Base-by-base conservation (phyloP, 2,329 filamentous ascomycete species). In the Penicillium sp. region DNA sequence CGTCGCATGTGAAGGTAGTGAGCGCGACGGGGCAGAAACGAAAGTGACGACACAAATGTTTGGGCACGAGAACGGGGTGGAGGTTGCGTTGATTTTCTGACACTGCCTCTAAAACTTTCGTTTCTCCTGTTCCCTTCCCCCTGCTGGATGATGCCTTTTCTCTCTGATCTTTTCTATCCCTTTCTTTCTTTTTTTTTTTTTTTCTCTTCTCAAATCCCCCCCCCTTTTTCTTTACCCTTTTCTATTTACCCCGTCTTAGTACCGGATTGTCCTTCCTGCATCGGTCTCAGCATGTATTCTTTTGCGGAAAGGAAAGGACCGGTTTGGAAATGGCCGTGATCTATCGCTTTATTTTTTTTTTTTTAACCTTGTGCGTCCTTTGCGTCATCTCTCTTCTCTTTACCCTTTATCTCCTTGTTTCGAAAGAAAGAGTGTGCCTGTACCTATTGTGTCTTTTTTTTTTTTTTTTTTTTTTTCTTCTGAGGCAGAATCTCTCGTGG, bases 261-360 rank as follows among this genome's bases (percentile, higher is more conserved):
- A 62, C 63, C 61, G 49, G 65, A 68, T 71, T 71, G 66, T 69
- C 66, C 73, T 29, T 49, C 47, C 66, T 43, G 48, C 59, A 59
- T 62, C 52, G 56, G 58, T 59, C 61, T 63, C 56, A 54, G 57
- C 56, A 60, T 65, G 52, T 65, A 57, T 59, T 57, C 52, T 60
- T 53, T 45, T 42, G 47, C 43, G 49, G 51, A 59, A 51, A 52
- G 52, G 53, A 51, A 42, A 54, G 51, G 49, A 58, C 50, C 51
- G 51, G 50, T 46, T 60, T 54, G 54, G 60, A 54, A 53, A 53
- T 58, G 58, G 56, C 56, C 53, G 60, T 53, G 56, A 61, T 55
- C 42, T 58, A 52, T 53, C 39, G 28, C 45, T 39, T 45, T 36
- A 48, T 52, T 56, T 51, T 49, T 50, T 51, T 49, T 50, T 42